Conservation (phyloP, 805 yeast genomes). For the Ogataea polymorpha region DNA sequence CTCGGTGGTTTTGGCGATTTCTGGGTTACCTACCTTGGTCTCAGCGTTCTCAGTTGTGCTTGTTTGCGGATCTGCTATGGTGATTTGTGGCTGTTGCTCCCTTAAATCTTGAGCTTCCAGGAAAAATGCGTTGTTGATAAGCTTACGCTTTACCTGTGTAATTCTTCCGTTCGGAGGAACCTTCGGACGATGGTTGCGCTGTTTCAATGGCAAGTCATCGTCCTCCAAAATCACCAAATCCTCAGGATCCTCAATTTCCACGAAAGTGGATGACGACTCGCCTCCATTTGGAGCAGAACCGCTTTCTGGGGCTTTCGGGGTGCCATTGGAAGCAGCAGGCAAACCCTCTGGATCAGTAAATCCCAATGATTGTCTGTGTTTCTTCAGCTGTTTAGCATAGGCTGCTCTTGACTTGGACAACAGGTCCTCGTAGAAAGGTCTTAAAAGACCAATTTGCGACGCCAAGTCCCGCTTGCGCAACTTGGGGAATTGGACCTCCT, state of each 20-base stretch:
- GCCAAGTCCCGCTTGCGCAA: slow-evolving; percentile 51
- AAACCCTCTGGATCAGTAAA: background rate
- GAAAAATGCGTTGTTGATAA: slow-evolving; percentile 52
- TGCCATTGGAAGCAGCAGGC: slow-evolving; percentile 11
- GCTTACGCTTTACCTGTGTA: slow-evolving; percentile 61
- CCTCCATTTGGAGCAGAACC: background rate
- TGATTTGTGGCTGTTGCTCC: background rate
- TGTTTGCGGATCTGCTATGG: no score
- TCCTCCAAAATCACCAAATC: slow-evolving; percentile 70
- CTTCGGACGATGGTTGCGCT: slow-evolving; percentile 69
- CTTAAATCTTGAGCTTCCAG: slow-evolving; percentile 38
- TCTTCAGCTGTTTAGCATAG: slow-evolving; percentile 42
- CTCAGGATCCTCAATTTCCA: slow-evolving; percentile 31
- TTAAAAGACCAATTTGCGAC: slow-evolving; percentile 54
- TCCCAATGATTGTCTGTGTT: slow-evolving; percentile 30
- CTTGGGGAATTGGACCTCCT: slow-evolving; percentile 49
- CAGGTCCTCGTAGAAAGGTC: slow-evolving; percentile 48
- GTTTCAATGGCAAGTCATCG: slow-evolving; percentile 79
- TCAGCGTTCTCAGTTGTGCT: no score
- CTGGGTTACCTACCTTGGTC: no score
- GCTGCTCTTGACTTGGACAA: slow-evolving; percentile 40
- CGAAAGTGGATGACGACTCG: slow-evolving; percentile 18
- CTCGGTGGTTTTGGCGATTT: no score
- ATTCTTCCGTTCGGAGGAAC: slow-evolving; percentile 91
- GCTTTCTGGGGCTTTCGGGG: background rate